Evolutionary conservation across 1,284 basidiomycete species (phyloP).

Genomic region (Tilletia caries): DNA sequence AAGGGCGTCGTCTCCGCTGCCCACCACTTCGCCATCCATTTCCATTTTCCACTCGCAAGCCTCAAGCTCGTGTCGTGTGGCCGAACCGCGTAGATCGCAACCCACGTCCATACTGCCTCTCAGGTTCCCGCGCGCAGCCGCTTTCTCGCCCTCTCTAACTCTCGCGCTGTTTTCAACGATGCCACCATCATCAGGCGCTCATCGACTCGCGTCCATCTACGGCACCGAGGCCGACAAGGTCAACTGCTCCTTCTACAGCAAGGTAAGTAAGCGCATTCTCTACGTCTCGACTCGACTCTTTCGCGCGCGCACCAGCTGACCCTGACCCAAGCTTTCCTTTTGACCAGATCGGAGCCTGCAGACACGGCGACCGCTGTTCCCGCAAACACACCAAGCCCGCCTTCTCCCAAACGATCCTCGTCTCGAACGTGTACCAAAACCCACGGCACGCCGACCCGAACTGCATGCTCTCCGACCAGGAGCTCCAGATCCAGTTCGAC

Average conservation of each 20-base stretch:
- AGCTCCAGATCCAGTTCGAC: slow-evolving; percentile 93
- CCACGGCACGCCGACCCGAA: slow-evolving; percentile 80
- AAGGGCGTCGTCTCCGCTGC: neutral
- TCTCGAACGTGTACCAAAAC: slow-evolving; percentile 99
- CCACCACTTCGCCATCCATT: neutral
- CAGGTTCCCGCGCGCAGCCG: no score
- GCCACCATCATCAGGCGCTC: neutral
- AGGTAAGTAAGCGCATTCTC: no score
- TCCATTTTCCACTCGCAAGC: no score
- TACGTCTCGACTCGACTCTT: neutral
- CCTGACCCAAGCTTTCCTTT: neutral
- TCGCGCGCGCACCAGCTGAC: neutral
- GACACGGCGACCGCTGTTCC: slow-evolving; percentile 92
- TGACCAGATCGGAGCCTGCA: slow-evolving; percentile 88
- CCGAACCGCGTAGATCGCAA: no score
- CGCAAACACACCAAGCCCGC: slow-evolving; percentile 96
- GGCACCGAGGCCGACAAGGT: slow-evolving; percentile 78
- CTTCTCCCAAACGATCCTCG: slow-evolving; percentile 92
- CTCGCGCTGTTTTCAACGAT: no score
- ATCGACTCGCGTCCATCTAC: slow-evolving; percentile 39
- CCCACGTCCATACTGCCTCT: no score
- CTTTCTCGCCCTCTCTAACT: no score
- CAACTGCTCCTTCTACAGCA: slow-evolving; percentile 93
- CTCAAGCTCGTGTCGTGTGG: no score
- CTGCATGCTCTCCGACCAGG: slow-evolving; percentile 69